Base-by-base conservation (phyloP, 768 basidiomycete species). In the Suillus variegatus region DNA sequence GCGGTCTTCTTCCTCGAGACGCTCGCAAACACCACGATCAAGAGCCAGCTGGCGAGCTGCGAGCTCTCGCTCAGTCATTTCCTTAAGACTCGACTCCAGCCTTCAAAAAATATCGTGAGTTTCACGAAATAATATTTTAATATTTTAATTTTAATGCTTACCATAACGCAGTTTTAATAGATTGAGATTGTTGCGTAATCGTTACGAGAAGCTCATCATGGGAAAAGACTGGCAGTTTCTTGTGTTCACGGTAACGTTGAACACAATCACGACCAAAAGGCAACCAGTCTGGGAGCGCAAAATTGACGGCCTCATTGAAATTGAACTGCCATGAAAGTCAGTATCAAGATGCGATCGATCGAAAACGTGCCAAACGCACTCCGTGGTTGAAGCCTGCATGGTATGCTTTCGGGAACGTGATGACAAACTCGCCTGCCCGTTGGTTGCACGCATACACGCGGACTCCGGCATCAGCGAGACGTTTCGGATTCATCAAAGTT, bases 291-390 rank as follows among this genome's bases (percentile, higher is more conserved):
- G 95, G 94, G 35, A 97, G 82, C 13, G 97, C 97, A 73, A 99
- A 99, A 77, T 99, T 99, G 73, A 99, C 97, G 4, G 97, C 97
- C 80, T 99, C 97, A 76, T 98, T 98, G 82, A 98, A 96, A 79
- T 99, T 99, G 72, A 99, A 81, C 95, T 97, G 72, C 20, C 44
- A 70, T 68, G 65, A 72, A 66, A 72, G 8, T 64, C 25, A 64
- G 43, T 51, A 32, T 64, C 41, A 41, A 46, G 20, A 28, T 60
- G 61, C 65, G 60, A 74, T 73, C 67, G 64, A 72, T 70, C 68
- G 65, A 62, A 66, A 65, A 67, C 74, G 62, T 63, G 72, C 70
- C 72, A 51, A 64, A 85, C 93, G 75, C 80, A 96, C 95, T 61
- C 96, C 97, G 76, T 99, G 97, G 75, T 99, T 99, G 82, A 98